Evolutionary conservation across 2,329 filamentous ascomycete species (phyloP).

Genomic region (Phialocephala subalpina): DNA sequence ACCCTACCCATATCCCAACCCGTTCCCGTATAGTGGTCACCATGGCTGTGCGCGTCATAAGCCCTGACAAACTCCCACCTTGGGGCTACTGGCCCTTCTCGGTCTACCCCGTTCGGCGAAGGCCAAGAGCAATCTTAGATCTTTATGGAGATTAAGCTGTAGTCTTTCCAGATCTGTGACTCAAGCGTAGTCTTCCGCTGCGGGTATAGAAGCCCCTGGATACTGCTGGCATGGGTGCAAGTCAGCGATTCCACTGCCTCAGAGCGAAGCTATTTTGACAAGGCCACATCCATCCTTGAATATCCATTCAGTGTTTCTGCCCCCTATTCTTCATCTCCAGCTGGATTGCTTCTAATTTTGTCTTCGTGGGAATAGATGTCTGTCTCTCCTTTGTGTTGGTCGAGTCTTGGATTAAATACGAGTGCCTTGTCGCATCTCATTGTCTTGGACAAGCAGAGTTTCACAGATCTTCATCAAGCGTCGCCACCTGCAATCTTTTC

Average conservation of each 20-base stretch:
- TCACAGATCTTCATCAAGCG: neutral
- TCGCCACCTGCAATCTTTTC: neutral
- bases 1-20: neutral
- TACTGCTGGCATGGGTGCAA: constrained; percentile 18
- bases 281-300: constrained; percentile 11
- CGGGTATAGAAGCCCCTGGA: constrained; percentile 21
- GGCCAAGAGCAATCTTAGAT: constrained; percentile 14
- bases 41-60: constrained; percentile 31
- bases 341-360: constrained; percentile 9
- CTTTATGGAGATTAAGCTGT: constrained; percentile 4
- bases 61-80: constrained; percentile 25
- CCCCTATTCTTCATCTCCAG: constrained; percentile 9
- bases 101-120: constrained; percentile 1
- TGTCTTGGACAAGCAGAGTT: constrained; percentile 5
- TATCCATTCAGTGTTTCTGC: constrained; percentile 17
- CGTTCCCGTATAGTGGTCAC: constrained; percentile 11
- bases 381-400: neutral
- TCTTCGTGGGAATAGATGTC: neutral
- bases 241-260: constrained; percentile 21
- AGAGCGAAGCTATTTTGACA: constrained; percentile 14
- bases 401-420: constrained; percentile 15
- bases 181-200: neutral
- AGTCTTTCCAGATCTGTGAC: neutral
- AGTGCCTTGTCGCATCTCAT: constrained; percentile 2
- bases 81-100: constrained; percentile 3